A percentile compares a stretch with the other conserved stretches of the same genome.
These are phyloP conservation scores for Boletus bicolor DNA, from an alignment of 768 basidiomycete species.

Conservation along the genomic window DNA sequence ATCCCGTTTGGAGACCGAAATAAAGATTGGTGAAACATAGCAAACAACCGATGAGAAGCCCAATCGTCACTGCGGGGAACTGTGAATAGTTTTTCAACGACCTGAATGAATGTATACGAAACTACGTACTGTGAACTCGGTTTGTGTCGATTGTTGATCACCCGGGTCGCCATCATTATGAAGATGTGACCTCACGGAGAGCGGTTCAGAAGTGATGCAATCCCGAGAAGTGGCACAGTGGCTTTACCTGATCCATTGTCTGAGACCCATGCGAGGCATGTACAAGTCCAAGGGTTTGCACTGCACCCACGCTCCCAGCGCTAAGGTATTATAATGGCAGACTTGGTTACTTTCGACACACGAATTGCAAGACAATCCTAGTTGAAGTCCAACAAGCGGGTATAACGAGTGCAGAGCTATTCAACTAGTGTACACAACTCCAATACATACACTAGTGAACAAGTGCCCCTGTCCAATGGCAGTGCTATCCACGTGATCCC, in stretches of 20 bases:
- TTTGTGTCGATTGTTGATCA: constrained; percentile 5
- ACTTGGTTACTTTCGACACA: neutral
- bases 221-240: neutral
- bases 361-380: neutral
- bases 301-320: constrained; percentile 2
- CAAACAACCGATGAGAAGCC: constrained; percentile 80
- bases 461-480: constrained; percentile 7
- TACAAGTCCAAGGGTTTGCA: no score
- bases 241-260: constrained; percentile 25
- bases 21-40: constrained; percentile 93
- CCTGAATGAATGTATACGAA: neutral
- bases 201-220: neutral
- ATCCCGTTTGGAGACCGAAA: constrained; percentile 84
- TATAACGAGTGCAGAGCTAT: no score
- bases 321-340: neutral
- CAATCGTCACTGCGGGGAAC: constrained; percentile 64
- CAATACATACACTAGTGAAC: no score
- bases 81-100: constrained; percentile 6
- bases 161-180: neutral
- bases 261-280: constrained; percentile 11
- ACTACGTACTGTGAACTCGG: constrained; percentile 32
- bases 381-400: no score
- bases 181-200: constrained; percentile 6
- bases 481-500: constrained; percentile 23
- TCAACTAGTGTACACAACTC: no score